Evolutionary conservation across 2,329 filamentous ascomycete species (phyloP), one percentile per base, ranked within the genome.

Genomic region (Xylariaceae sp.): DNA sequence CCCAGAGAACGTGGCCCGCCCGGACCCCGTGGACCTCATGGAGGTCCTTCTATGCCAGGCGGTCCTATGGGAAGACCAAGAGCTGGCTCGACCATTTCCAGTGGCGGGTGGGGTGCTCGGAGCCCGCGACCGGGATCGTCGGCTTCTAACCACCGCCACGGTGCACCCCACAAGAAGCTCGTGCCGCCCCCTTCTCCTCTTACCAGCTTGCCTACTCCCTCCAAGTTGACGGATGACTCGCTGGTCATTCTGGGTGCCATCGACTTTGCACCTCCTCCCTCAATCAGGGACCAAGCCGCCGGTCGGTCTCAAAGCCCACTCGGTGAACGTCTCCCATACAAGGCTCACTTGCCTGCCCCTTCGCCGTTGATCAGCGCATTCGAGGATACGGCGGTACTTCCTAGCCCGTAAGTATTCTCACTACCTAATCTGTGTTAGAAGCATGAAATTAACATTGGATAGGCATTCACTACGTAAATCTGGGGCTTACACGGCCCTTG

Each of bases 211-310:
- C 93, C 93, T 7, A 95, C 91, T 1, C 93, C 94, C 0, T 86
- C 88, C 55, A 89, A 91, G 77, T 80, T 99, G 48, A 88, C 80
- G 69, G 92, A 96, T 62, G 92, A 96, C 71, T 82, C 84, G 2
- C 87, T 96, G 65, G 85, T 88, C 51, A 73, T 88, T 76, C 68
- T 86, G 66, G 77, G 77, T 54, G 81, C 91, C 0, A 82, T 88
- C 59, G 93, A 97, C 67, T 97, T 96, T 74, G 94, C 94, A 0
- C 94, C 94, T 23, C 91, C 89, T 1, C 78, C 82, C 18, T 81
- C 75, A 15, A 81, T 85, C 70, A 80, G 78, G 64, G 89, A 93
- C 42, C 83, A 87, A 61, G 85, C 82, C 63, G 82, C 84, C 56
- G 93, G 93, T 51, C 80, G 85, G 48, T 82, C 83, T 5, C 83